These are phyloP conservation scores for Solanum neorickii DNA, from an alignment of 257 asterid genomes.

Conservation along the genomic window DNA sequence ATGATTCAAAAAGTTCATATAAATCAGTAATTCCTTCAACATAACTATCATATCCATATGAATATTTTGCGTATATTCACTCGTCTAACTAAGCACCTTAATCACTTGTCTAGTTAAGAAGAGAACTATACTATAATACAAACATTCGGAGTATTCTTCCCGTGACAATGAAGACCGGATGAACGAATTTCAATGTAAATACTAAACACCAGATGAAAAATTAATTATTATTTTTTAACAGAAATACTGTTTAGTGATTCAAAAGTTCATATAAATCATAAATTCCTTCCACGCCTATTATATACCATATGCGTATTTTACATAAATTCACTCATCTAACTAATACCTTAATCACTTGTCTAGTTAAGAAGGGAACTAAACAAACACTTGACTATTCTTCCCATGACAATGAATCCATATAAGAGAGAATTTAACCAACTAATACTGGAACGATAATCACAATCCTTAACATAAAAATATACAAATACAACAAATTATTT, in stretches of 20 bases:
- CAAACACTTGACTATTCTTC: too few relatives aligned
- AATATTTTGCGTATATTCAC: background rate
- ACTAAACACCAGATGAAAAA: accelerated
- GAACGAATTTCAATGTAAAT: accelerated
- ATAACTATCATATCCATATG: background rate
- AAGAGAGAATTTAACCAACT: background rate
- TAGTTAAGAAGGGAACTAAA: too few relatives aligned
- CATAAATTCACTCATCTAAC: background rate
- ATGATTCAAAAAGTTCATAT: background rate
- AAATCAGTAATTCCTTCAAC: background rate
- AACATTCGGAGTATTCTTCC: too few relatives aligned
- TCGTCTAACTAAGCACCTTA: background rate
- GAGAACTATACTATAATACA: background rate
- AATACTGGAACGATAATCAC: background rate
- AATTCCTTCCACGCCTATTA: background rate
- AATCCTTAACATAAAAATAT: background rate
- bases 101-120: background rate
- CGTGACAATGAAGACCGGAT: background rate
- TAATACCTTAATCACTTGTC: too few relatives aligned
- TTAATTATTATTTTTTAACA: too few relatives aligned
- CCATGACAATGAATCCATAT: background rate
- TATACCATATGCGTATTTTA: background rate
- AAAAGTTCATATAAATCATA: background rate
- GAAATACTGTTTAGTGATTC: background rate
- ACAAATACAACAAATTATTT: background rate